Base-by-base conservation (phyloP, 768 basidiomycete genomes). In the Phaeotremella fagi region DNA sequence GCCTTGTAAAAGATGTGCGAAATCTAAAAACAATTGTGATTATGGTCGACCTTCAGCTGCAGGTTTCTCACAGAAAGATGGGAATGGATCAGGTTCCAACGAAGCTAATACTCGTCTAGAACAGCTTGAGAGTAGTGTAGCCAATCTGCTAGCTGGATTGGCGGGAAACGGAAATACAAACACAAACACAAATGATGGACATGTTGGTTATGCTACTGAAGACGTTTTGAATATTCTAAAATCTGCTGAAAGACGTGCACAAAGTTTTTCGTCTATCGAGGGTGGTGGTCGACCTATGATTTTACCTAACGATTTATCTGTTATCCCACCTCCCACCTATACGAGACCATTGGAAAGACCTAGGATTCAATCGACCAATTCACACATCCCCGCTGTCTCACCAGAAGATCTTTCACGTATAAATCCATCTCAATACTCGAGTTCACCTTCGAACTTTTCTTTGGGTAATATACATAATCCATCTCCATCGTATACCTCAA, bases 81-180 rank as follows among this genome's bases (percentile, higher is more conserved):
- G 22, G 18, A 22, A 18, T 12, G 20, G 6, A 7, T 7, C 38
- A 41, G 38, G 38, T 12, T 11, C 12, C 6, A 20, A 12, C 18
- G 38, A 41, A 20, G 38, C 38, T 11, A 65, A 55, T 37, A 42
- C 60, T 15, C 38, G 63, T 42, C 45, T 65, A 36, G 63, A 59
- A 52, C 64, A 66, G 35, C 52, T 65, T 2, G 63, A 65, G 45
- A 58, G 55, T 24, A 59, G 54, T 44, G 63, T 65, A 4, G 63
- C 63, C 12, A 59, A 57, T 28, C 46, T 65, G 3, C 33, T 65
- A 38, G 62, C 62, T n/a, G 62, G 62, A 5, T 33, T 62, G 26
- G 56, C 60, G 5, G 52, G 60, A 4, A 48, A 33, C 28, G 28
- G 25, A 24, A 42, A 16, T 18, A 51, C 38, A 24, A 26, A 14